Conservation (phyloP, 306 rosid species). For the Dalbergia oliveri region DNA sequence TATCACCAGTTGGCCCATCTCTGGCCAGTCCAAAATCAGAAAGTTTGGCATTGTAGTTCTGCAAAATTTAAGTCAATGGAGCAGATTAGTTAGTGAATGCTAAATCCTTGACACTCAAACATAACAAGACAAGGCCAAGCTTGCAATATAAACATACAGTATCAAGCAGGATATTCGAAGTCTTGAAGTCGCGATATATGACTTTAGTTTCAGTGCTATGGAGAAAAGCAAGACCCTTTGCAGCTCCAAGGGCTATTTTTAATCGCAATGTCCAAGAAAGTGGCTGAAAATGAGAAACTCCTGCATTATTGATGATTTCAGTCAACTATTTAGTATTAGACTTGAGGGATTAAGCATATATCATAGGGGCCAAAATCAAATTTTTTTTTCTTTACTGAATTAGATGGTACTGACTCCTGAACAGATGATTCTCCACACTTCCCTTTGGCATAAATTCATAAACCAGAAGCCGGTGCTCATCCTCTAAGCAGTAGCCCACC, state of each 20-base stretch:
- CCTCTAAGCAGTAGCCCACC: slow-evolving; percentile 86
- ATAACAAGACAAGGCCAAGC: slow-evolving; percentile 20
- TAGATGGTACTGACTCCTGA: slow-evolving; percentile 72
- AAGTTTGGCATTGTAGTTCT: slow-evolving; percentile 80
- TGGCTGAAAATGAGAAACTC: slow-evolving; percentile 68
- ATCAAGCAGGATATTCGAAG: slow-evolving; percentile 84
- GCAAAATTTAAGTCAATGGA: slow-evolving; percentile 25
- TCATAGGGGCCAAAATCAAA: slow-evolving; percentile 8
- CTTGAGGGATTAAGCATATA: neutral
- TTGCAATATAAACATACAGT: slow-evolving; percentile 52
- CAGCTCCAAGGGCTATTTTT: slow-evolving; percentile 81
- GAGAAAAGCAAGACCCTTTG: slow-evolving; percentile 90
- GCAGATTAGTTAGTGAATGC: slow-evolving; percentile 18
- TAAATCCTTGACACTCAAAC: slow-evolving; percentile 35
- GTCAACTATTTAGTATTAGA: slow-evolving; percentile 1
- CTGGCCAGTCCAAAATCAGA: slow-evolving; percentile 92
- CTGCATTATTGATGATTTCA: slow-evolving; percentile 52
- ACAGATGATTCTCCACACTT: slow-evolving; percentile 88
- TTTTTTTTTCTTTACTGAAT: neutral
- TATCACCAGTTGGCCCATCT: slow-evolving; percentile 85
- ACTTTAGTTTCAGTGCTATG: slow-evolving; percentile 71
- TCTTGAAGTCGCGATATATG: slow-evolving; percentile 91
- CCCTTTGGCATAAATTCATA: slow-evolving; percentile 93
- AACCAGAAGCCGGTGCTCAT: slow-evolving; percentile 77
- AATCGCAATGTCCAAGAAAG: slow-evolving; percentile 81